phyloP scores from a whole-genome alignment of 1,284 basidiomycete genomes.

The Ceratobasidium sp. region DNA sequence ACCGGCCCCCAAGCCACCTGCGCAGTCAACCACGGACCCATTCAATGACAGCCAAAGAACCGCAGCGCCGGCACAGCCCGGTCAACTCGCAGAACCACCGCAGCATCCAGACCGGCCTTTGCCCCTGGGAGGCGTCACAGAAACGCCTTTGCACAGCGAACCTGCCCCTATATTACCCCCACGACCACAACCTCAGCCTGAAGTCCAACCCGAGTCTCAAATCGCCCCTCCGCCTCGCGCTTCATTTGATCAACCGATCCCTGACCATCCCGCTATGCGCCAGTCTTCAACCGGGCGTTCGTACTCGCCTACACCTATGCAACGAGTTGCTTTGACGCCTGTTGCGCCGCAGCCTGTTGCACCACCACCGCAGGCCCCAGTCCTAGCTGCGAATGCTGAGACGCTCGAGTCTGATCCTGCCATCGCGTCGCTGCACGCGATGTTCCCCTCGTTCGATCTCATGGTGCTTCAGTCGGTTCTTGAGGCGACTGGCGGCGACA shows the following conservation, averaged over 20 bases:
- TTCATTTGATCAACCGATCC: slow-evolving; percentile 31
- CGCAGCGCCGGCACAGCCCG: slow-evolving; percentile 31
- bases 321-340: slow-evolving; percentile 34
- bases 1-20: neutral
- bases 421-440: slow-evolving; percentile 69
- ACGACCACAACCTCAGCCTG: slow-evolving; percentile 8
- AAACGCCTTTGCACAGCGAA: slow-evolving; percentile 41
- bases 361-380: slow-evolving; percentile 43
- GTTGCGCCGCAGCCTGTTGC: slow-evolving; percentile 30
- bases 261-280: slow-evolving; percentile 28
- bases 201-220: slow-evolving; percentile 13
- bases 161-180: slow-evolving; percentile 34
- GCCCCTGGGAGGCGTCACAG: slow-evolving; percentile 3
- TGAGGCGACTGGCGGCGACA: slow-evolving; percentile 72
- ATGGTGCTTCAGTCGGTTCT: slow-evolving; percentile 70
- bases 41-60: slow-evolving; percentile 10
- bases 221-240: slow-evolving; percentile 27
- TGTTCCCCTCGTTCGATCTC: slow-evolving; percentile 83
- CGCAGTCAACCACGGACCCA: slow-evolving; percentile 17
- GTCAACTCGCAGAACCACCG: slow-evolving; percentile 30
- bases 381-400: slow-evolving; percentile 17
- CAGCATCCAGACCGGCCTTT: slow-evolving; percentile 35
- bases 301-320: slow-evolving; percentile 15
- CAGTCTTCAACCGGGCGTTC: slow-evolving; percentile 6
- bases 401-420: slow-evolving; percentile 60